Conservation (phyloP, 495 filamentous ascomycete genomes). For the Aspergillus biplanus region DNA sequence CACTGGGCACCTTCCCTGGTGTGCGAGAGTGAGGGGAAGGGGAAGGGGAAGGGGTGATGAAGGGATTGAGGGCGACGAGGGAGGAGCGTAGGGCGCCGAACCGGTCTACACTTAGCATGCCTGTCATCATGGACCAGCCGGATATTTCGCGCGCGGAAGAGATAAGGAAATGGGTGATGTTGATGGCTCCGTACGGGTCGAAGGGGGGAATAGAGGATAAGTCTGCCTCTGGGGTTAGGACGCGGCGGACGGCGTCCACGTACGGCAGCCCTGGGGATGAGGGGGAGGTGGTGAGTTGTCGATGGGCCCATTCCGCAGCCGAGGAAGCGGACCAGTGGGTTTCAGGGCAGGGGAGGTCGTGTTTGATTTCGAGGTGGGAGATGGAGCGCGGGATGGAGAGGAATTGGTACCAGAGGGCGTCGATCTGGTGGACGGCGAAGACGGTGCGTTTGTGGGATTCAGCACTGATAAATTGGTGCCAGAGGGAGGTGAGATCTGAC, state of each 20-base stretch:
- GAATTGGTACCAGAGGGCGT: slow-evolving; percentile 44
- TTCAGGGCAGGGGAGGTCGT: slow-evolving; percentile 39
- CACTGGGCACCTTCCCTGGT: too few relatives aligned
- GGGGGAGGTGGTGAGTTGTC: slow-evolving; percentile 27
- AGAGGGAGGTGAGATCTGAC: slow-evolving; percentile 32
- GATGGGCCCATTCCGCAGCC: slow-evolving; percentile 39
- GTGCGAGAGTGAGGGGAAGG: too few relatives aligned
- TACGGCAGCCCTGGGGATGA: slow-evolving; percentile 31
- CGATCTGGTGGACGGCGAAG: slow-evolving; percentile 43
- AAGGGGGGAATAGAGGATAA: slow-evolving; percentile 29
- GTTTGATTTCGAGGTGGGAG: slow-evolving; percentile 44
- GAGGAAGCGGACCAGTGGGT: slow-evolving; percentile 34
- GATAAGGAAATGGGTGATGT: slow-evolving; percentile 43
- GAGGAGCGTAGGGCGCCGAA: slow-evolving; percentile 37
- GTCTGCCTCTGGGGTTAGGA: slow-evolving; percentile 33
- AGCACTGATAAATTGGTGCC: slow-evolving; percentile 35
- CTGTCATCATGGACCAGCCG: slow-evolving; percentile 45
- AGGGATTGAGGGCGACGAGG: slow-evolving; percentile 32
- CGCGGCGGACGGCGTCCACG: slow-evolving; percentile 37
- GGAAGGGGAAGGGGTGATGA: slow-evolving; percentile 34
- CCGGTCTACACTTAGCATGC: slow-evolving; percentile 40
- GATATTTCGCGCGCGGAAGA: slow-evolving; percentile 43
- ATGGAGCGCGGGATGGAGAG: slow-evolving; percentile 40
- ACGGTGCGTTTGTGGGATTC: slow-evolving; percentile 43
- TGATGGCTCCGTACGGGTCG: slow-evolving; percentile 42